phyloP scores from a whole-genome alignment of 768 basidiomycete genomes.

The Daedaleopsis nitida region DNA sequence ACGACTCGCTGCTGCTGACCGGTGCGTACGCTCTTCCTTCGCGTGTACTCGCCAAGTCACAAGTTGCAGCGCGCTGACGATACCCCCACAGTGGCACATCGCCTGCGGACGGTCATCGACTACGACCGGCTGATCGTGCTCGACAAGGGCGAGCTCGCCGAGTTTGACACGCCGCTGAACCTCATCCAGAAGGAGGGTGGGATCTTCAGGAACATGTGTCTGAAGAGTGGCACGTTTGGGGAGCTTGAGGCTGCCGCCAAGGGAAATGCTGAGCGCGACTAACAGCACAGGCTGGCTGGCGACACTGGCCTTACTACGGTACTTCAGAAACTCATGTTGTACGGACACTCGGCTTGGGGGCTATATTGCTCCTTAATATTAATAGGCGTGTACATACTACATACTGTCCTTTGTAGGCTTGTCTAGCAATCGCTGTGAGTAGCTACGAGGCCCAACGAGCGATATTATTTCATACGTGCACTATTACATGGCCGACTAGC shows the following conservation, averaged over 20 bases:
- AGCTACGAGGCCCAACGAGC: too few species aligned
- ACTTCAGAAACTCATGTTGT: too few species aligned
- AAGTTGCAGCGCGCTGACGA: background rate
- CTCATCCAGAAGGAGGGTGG: constrained; percentile 49
- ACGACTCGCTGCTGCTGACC: constrained; percentile 69
- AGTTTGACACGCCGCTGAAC: constrained; percentile 55
- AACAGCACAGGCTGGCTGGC: too few species aligned
- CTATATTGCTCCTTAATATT: too few species aligned
- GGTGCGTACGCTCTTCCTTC: constrained; percentile 43
- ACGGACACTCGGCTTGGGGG: too few species aligned
- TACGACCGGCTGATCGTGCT: constrained; percentile 79
- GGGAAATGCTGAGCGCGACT: constrained; percentile 34
- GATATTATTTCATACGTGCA: too few species aligned
- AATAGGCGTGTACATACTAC: too few species aligned
- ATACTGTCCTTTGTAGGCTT: too few species aligned
- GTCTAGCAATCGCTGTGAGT: too few species aligned
- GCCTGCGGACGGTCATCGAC: constrained; percentile 77
- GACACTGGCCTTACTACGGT: too few species aligned
- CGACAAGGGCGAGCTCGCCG: constrained; percentile 59
- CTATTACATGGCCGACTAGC: constrained; percentile 78
- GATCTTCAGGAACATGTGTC: constrained; percentile 54
- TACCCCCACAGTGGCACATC: constrained; percentile 58
- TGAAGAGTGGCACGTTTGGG: constrained; percentile 64
- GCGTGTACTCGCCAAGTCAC: too few species aligned
- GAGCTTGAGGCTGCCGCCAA: constrained; percentile 64